Base-by-base conservation (phyloP, 2,329 filamentous ascomycete species). In the Diaporthe sp. region DNA sequence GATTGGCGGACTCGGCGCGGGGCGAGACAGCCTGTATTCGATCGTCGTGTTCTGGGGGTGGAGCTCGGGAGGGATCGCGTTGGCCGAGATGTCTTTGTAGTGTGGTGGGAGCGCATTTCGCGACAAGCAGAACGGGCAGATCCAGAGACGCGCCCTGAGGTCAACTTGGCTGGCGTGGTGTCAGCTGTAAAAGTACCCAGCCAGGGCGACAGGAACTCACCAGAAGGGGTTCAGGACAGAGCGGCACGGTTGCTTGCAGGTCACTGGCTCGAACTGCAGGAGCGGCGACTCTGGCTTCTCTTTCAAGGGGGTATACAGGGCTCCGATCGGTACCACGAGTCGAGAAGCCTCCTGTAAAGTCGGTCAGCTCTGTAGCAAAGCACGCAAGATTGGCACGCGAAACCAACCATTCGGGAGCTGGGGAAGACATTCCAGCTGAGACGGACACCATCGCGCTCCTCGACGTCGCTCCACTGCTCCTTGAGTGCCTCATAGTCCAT, bases 391-490 rank as follows among this genome's bases (percentile, higher is more conserved):
- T 39, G 47, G 71, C 53, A 58, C 47, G 57, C 58, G 49, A 74
- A 73, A 86, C 90, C 81, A 81, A 95, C 96, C 95, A 99, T 98
- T 84, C 97, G 95, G 82, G 96, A 96, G 88, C 96, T 98, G 68
- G 97, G 97, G 82, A 99, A 98, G 77, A 97, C 97, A 84, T 99
- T 99, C 97, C 97, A 99, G 86, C 96, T 98, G 79, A 99, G 90
- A 78, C 97, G 93, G 82, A 98, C 92, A 77, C 97, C 97, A 92
- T 99, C 97, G 80, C 95, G 93, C 83, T 99, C 97, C 88, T 99
- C 97, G 76, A 98, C 93, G 85, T 98, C 95, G 82, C 93, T 95
- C 96, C 96, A 98, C 87, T 96, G 94, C 86, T 98, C 96, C 87
- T 98, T 98, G 80, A 98, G 88, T 80, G 92, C 90, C 85, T 98